A percentile compares a stretch with the other conserved stretches of the same genome.
Conservation (phyloP, 164 flowering plant genomes). For the Vitis amurensis region DNA sequence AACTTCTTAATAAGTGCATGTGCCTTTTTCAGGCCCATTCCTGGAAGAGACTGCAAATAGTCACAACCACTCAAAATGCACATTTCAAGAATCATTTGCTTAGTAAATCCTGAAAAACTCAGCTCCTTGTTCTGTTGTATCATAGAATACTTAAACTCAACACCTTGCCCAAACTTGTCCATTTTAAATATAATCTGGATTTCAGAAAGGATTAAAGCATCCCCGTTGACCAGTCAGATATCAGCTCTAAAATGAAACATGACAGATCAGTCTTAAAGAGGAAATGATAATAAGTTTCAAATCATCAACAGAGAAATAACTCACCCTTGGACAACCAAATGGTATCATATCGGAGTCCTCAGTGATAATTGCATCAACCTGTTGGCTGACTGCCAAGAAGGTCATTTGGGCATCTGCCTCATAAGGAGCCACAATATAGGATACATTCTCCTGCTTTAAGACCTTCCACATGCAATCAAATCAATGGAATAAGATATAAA, state of each 20-base stretch:
- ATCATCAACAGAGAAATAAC: conserved; percentile 23
- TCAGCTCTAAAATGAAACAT: neutral
- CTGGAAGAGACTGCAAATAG: conserved; percentile 86
- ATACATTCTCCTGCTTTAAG: conserved; percentile 69
- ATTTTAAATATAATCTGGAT: conserved; percentile 89
- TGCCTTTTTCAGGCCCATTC: conserved; percentile 94
- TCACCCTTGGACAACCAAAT: conserved; percentile 95
- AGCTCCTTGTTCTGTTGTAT: conserved; percentile 77
- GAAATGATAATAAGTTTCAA: conserved; percentile 2
- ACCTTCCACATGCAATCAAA: conserved; percentile 50
- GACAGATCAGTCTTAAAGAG: neutral
- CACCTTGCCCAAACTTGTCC: conserved; percentile 98
- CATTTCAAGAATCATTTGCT: conserved; percentile 96
- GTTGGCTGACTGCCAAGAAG: conserved; percentile 74
- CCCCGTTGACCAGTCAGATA: conserved; percentile 2
- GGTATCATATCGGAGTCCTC: conserved; percentile 98
- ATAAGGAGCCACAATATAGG: conserved; percentile 90
- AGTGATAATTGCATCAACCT: conserved; percentile 85
- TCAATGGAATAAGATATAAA: conserved; percentile 3
- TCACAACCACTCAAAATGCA: conserved; percentile 98
- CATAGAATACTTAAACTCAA: conserved; percentile 64
- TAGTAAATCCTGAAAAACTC: conserved; percentile 67
- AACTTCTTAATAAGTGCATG: conserved; percentile 80
- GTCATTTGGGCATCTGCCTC: conserved; percentile 99
- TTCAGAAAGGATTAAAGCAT: conserved; percentile 1